Evolutionary conservation across 495 filamentous ascomycete genomes (phyloP).

Genomic region (Penicillium goetzii): DNA sequence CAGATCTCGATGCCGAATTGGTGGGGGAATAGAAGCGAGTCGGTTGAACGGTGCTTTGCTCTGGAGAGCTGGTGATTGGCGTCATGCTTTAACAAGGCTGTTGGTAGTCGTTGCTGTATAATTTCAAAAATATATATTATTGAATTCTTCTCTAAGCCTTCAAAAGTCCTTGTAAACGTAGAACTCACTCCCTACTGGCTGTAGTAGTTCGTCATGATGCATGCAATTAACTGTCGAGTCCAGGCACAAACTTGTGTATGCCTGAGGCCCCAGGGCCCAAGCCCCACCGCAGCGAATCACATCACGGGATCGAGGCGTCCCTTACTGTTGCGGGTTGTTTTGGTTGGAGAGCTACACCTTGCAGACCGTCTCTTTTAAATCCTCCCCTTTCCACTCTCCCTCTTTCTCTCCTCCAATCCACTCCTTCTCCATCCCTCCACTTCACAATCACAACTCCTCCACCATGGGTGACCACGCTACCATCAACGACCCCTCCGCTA

Average conservation of each 20-base stretch:
- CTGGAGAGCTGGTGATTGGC: constrained; percentile 21
- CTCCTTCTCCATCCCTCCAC: constrained; percentile 6
- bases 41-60: constrained; percentile 44
- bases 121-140: not conserved
- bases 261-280: constrained; percentile 22
- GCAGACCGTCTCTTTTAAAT: constrained; percentile 35
- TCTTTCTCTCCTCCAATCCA: constrained; percentile 7
- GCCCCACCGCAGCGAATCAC: constrained; percentile 26
- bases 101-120: not conserved
- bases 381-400: constrained; percentile 13
- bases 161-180: not conserved
- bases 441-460: constrained; percentile 16
- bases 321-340: constrained; percentile 38
- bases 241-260: not conserved
- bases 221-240: not conserved
- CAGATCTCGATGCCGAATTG: constrained; percentile 58
- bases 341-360: constrained; percentile 32
- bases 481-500: constrained; percentile 35
- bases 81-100: not conserved
- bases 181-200: not conserved
- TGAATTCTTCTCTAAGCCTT: not conserved
- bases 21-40: constrained; percentile 56
- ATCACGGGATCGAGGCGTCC: constrained; percentile 27
- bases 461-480: constrained; percentile 47
- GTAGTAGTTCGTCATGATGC: not conserved